phyloP scores from a whole-genome alignment of 805 yeast genomes.

The Metschnikowia koreensis region DNA sequence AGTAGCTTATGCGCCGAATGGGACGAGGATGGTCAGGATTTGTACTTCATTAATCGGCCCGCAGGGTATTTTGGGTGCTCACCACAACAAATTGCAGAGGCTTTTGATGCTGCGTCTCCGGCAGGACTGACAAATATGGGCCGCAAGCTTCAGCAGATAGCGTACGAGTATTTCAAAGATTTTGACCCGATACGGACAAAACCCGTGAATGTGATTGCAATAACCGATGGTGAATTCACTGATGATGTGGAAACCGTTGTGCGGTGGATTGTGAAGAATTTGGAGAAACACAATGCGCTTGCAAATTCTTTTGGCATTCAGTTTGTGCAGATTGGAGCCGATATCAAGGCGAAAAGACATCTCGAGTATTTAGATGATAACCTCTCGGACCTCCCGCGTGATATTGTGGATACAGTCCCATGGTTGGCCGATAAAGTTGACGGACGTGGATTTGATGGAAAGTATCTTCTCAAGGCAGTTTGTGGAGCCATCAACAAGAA shows the following conservation, averaged over 20 bases:
- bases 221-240: constrained; percentile 17
- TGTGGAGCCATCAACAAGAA: constrained; percentile 17
- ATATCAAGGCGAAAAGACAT: constrained; percentile 10
- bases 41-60: constrained; percentile 13
- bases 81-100: constrained; percentile 13
- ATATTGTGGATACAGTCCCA: constrained; percentile 18
- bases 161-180: constrained; percentile 10
- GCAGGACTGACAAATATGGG: constrained; percentile 19
- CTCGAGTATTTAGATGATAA: constrained; percentile 14
- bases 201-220: constrained; percentile 17
- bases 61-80: constrained; percentile 7
- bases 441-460: constrained; percentile 14
- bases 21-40: constrained; percentile 20
- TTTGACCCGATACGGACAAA: constrained; percentile 12
- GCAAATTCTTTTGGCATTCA: constrained; percentile 18
- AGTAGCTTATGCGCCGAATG: constrained; percentile 16
- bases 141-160: constrained; percentile 11
- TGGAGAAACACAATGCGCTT: constrained; percentile 11
- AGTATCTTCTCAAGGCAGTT: constrained; percentile 16
- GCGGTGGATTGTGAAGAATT: constrained; percentile 15
- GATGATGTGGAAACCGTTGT: constrained; percentile 16
- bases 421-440: constrained; percentile 12
- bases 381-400: constrained; percentile 11
- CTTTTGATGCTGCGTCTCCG: constrained; percentile 11
- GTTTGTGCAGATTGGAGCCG: constrained; percentile 18